A percentile compares a stretch with the other conserved stretches of the same genome.
Evolutionary conservation across 768 basidiomycete genomes (phyloP).

Genomic region (Punctularia strigosozonata): DNA sequence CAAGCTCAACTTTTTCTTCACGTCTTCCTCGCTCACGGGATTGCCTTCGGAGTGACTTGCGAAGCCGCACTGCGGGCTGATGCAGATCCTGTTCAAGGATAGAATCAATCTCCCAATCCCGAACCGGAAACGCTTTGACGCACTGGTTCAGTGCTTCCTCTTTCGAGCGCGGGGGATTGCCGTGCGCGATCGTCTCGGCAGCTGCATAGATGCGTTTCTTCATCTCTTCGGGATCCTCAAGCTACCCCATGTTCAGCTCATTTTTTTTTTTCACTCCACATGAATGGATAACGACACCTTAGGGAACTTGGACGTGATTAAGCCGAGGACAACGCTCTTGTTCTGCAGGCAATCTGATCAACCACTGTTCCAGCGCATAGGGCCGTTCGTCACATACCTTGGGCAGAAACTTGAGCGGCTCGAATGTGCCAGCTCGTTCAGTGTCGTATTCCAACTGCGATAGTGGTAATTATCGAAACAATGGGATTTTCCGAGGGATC

Average conservation of each 20-base stretch:
- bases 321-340: slow-evolving; percentile 29
- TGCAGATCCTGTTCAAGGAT: slow-evolving; percentile 20
- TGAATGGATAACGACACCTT: slow-evolving; percentile 13
- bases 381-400: too few relatives aligned
- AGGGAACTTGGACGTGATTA: slow-evolving; percentile 32
- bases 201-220: slow-evolving; percentile 29
- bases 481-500: background rate
- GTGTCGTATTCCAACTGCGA: slow-evolving; percentile 50
- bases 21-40: slow-evolving; percentile 21
- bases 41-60: slow-evolving; percentile 36
- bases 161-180: slow-evolving; percentile 20
- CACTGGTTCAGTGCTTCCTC: slow-evolving; percentile 30
- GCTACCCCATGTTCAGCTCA: slow-evolving; percentile 6
- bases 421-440: slow-evolving; percentile 48
- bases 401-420: slow-evolving; percentile 42
- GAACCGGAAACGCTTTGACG: slow-evolving; percentile 3
- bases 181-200: slow-evolving; percentile 28
- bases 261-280: background rate
- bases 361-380: too few relatives aligned
- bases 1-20: slow-evolving; percentile 23
- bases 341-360: too few relatives aligned
- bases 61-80: slow-evolving; percentile 43
- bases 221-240: slow-evolving; percentile 31
- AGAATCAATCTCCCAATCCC: background rate
- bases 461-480: background rate